phyloP scores from a whole-genome alignment of 768 basidiomycete species.

The Mycena haematopus region DNA sequence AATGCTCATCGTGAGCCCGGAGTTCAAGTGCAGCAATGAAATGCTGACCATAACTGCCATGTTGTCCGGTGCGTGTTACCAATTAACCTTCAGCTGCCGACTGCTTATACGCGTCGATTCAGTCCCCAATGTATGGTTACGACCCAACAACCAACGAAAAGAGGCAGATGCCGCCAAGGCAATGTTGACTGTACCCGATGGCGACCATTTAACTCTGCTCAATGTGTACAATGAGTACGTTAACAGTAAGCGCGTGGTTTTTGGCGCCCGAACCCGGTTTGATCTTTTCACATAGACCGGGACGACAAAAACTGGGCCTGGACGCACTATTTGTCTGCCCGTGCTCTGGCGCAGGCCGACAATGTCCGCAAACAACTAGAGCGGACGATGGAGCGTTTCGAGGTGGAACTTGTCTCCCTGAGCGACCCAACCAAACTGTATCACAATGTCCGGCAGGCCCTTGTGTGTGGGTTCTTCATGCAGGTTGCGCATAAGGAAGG shows the following conservation, averaged over 20 bases:
- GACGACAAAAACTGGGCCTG: conserved; percentile 89
- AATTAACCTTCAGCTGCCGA: background rate
- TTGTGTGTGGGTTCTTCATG: conserved; percentile 98
- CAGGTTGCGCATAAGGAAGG: conserved; percentile 96
- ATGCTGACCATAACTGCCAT: conserved; percentile 95
- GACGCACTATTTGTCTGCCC: conserved; percentile 84
- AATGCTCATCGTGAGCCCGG: conserved; percentile 92
- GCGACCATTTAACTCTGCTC: conserved; percentile 94
- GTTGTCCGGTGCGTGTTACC: conserved; percentile 79
- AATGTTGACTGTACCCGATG: conserved; percentile 85
- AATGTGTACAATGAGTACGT: conserved; percentile 96
- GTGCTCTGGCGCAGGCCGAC: conserved; percentile 88
- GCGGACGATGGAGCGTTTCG: conserved; percentile 90
- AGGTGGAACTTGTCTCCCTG: conserved; percentile 75
- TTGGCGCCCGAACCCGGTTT: background rate
- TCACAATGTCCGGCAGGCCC: conserved; percentile 76
- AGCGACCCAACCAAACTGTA: conserved; percentile 75
- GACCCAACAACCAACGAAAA: conserved; percentile 85
- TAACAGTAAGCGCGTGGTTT: conserved; percentile 59
- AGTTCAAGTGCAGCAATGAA: conserved; percentile 96
- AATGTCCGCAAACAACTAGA: conserved; percentile 91
- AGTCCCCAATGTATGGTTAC: conserved; percentile 95
- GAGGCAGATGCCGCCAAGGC: conserved; percentile 95
- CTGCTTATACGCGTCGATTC: background rate
- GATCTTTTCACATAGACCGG: conserved; percentile 54